These are phyloP conservation scores for Lodderomyces beijingensis DNA, from an alignment of 1,139 yeast species.

Conservation along the genomic window DNA sequence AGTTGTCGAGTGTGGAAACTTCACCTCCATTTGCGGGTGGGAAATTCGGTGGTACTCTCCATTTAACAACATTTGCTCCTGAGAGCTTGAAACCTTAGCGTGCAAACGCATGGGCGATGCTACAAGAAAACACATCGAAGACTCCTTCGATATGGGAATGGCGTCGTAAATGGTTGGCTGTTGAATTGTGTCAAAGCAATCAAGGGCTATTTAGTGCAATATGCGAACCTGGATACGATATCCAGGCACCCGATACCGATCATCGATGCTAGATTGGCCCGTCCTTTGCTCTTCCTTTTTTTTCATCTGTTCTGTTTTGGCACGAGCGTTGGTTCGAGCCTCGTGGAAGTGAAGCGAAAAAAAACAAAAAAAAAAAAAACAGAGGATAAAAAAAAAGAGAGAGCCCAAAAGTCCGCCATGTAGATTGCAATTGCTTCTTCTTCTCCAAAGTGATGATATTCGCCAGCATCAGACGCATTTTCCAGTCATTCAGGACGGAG, in stretches of 20 bases:
- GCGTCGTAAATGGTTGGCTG: constrained; percentile 70
- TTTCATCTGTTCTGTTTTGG: not conserved
- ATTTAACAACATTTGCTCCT: constrained; percentile 48
- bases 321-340: constrained; percentile 10
- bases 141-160: constrained; percentile 49
- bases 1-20: constrained; percentile 7
- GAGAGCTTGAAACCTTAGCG: constrained; percentile 57
- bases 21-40: constrained; percentile 52
- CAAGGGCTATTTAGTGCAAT: constrained; percentile 65
- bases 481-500: constrained; percentile 78
- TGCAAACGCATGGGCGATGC: constrained; percentile 69
- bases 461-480: constrained; percentile 69
- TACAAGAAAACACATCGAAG: constrained; percentile 52
- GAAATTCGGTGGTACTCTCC: constrained; percentile 81
- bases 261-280: constrained; percentile 51
- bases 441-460: constrained; percentile 45
- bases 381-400: constrained; percentile 2
- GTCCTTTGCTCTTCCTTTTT: constrained; percentile 14
- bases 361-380: not conserved
- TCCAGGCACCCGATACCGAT: constrained; percentile 76
- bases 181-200: constrained; percentile 15
- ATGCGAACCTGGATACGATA: constrained; percentile 47
- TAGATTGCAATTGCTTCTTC: not conserved
- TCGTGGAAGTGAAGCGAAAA: too few species aligned
- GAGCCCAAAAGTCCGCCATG: not conserved